These are phyloP conservation scores for Mediolabrus comicus DNA, from an alignment of 108 stramenopile genomes.

Conservation along the genomic window DNA sequence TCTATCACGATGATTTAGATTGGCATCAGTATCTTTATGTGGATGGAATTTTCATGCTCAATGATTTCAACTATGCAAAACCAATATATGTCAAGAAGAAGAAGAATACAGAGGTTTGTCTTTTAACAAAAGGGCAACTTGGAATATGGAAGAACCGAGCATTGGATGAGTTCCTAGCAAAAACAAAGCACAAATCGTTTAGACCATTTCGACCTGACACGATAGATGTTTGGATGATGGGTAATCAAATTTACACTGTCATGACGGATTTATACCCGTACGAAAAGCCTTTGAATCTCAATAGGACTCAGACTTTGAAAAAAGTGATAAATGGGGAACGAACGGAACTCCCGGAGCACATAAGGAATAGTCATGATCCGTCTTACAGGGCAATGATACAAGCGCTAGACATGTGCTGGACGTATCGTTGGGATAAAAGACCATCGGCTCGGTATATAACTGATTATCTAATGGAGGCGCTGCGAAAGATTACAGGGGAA, in stretches of 20 bases:
- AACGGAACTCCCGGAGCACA: conserved; percentile 23
- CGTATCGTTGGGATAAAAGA: conserved; percentile 31
- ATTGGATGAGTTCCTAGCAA: conserved; percentile 24
- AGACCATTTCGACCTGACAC: conserved; percentile 2
- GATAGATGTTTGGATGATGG: conserved; percentile 53
- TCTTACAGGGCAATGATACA: conserved; percentile 29
- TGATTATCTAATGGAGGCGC: conserved; percentile 24
- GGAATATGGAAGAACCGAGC: conserved; percentile 35
- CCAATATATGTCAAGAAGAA: conserved; percentile 35
- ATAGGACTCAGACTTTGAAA: not conserved
- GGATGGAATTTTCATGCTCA: conserved; percentile 35
- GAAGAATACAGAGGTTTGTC: conserved; percentile 18
- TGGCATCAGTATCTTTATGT: conserved; percentile 45
- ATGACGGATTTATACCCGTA: conserved; percentile 38
- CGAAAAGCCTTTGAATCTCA: conserved; percentile 39
- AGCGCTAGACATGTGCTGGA: conserved; percentile 54
- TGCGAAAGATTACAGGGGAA: conserved; percentile 33
- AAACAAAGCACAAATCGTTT: not conserved
- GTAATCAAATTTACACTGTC: conserved; percentile 41
- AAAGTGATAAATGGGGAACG: conserved; percentile 31
- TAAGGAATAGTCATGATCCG: conserved; percentile 30
- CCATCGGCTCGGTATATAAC: conserved; percentile 33
- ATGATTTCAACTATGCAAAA: conserved; percentile 30
- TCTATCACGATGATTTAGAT: conserved; percentile 51
- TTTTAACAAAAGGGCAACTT: conserved; percentile 12